phyloP scores from a whole-genome alignment of 1,284 basidiomycete species.

The Apiotrichum domesticum region DNA sequence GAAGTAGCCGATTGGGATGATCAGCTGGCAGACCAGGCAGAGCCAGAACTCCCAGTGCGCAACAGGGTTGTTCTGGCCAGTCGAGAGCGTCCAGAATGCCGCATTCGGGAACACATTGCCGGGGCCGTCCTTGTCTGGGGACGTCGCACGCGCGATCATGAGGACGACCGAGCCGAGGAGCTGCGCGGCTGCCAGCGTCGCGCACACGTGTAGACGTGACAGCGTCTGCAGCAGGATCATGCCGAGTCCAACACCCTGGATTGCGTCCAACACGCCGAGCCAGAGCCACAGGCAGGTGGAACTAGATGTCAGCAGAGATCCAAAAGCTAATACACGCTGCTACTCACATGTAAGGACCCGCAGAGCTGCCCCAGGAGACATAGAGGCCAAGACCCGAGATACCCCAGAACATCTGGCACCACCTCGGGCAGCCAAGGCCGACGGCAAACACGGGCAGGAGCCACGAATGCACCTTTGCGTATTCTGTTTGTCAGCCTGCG shows the following conservation, averaged over 20 bases:
- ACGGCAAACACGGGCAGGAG: constrained; percentile 86
- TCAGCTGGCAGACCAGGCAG: constrained; percentile 57
- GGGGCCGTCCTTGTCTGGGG: constrained; percentile 59
- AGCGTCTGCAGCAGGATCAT: constrained; percentile 91
- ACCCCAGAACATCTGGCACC: constrained; percentile 67
- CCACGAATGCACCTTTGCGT: constrained; percentile 91
- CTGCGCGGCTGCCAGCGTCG: constrained; percentile 80
- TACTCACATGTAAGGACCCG: constrained; percentile 67
- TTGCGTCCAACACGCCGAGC: constrained; percentile 84
- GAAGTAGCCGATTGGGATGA: constrained; percentile 86
- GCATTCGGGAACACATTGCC: constrained; percentile 85
- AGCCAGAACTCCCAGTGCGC: constrained; percentile 68
- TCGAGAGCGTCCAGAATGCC: constrained; percentile 74
- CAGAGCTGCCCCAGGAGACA: constrained; percentile 78
- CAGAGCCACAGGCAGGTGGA: constrained; percentile 83
- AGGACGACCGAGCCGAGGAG: constrained; percentile 47
- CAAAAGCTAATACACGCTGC: background rate
- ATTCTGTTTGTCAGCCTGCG: constrained; percentile 43
- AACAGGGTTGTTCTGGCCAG: constrained; percentile 43
- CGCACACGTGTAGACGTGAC: constrained; percentile 84
- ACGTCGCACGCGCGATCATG: constrained; percentile 46
- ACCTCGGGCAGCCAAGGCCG: constrained; percentile 80
- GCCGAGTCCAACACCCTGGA: constrained; percentile 86
- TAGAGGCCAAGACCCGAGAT: constrained; percentile 56
- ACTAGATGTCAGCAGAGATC: constrained; percentile 15